Base-by-base conservation (phyloP, 139 green algal species). In the Micractinium conductrix region DNA sequence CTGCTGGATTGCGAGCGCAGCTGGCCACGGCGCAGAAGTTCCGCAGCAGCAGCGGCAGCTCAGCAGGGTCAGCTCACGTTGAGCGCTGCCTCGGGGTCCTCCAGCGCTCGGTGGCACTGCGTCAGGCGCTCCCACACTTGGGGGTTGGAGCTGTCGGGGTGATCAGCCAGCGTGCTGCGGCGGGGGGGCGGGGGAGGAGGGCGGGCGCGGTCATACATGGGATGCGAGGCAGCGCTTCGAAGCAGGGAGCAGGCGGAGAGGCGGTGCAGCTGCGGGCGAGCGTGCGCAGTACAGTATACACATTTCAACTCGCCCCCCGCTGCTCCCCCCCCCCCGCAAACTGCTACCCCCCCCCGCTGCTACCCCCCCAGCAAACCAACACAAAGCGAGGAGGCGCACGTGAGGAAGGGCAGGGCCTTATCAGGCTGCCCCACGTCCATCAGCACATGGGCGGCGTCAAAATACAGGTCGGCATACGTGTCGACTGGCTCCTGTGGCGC, bases 381-480 rank as follows among this genome's bases (percentile, higher is more conserved):
- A n/a, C n/a, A n/a, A n/a, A n/a, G n/a, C n/a, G n/a, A n/a, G n/a
- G n/a, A n/a, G n/a, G n/a, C 33, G 9, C 68, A 86, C 78, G 81
- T 82, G 35, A 91, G 88, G 81, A 93, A 93, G 7, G 43, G 45
- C 28, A 89, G 60, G 9, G 93, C 94, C 84, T 79, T 65, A 33
- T 73, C 79, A 42, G 78, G 68, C 60, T 88, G 76, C 10, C 85
- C 84, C n/a, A 93, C 78, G 21, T 69, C 80, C 72, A 87, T 67
- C 30, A 94, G 92, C 37, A 78, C 78, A 22, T 91, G 48, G 24
- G 81, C 93, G 19, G 92, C 93, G 2, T 92, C 87, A 16, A 90
- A 38, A 79, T 92, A 96, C 69, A 97, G 88, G 85, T 97, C 94
- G 5, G 74, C 84, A 72, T 79, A 96, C 38, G 87, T 43, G 19